Evolutionary conservation across 257 asterid genomes (phyloP), one percentile per base, ranked within the genome.

Genomic region (Solanum piurae): DNA sequence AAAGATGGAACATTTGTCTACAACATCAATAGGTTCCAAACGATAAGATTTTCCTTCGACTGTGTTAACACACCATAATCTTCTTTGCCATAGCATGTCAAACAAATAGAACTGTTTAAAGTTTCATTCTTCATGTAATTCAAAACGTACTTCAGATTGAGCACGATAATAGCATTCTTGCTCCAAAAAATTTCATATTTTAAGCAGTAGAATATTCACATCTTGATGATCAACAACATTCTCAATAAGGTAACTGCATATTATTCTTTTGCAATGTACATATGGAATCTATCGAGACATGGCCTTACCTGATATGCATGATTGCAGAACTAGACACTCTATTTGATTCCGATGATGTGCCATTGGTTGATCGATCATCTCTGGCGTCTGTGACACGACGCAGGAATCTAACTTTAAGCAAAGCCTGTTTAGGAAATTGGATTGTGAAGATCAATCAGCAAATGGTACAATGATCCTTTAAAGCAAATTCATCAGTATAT

Each of bases 231-330:
- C 40, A 80, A 46, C 16, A 79, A 46, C 10, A 9, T 44, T 46
- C 66, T 27, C 66, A 16, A n/a, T 3, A 40, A 49, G 58, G 76
- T 12, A 87, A 44, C 25, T 55, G 66, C 49, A 72, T 9, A 72
- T 64, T 36, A 40, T 16, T 34, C 62, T 11, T 44, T 44, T 86
- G 16, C 29, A 13, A 64, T 84, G 87, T 55, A 7, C 14, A 5
- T 37, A n/a, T 84, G 62, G 18, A n/a, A 84, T n/a, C 36, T 38
- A 20, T 5, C 9, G 1, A 37, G 58, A 18, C 64, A 85, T 25
- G 33, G 20, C 12, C 0, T 83, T 29, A 95, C 98, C 98, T 92
- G 89, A 86, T 86, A 68, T 86, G 91, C 84, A 76, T 16, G 75
- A 89, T 68, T 44, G 88, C 75, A 44, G 94, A 88, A 76, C 76